Percentiles rank a stretch among this genome's conserved stretches.
Conservation (phyloP, 805 yeast genomes). For the Spathaspora girioi region DNA sequence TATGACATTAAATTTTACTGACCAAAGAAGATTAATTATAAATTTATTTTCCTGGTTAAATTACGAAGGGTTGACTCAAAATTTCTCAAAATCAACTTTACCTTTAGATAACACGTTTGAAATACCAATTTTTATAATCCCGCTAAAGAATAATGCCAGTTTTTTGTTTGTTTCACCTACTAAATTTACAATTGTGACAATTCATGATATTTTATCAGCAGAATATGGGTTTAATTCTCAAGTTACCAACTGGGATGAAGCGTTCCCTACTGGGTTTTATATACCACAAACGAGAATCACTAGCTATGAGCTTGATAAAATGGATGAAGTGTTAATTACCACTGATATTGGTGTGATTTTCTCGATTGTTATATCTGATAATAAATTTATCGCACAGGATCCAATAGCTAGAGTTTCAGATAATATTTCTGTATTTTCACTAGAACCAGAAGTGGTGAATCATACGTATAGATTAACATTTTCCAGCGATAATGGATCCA, state of each 20-base stretch:
- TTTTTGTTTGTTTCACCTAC: constrained; percentile 37
- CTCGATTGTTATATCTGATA: constrained; percentile 21
- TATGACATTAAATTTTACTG: constrained; percentile 34
- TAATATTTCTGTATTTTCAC: constrained; percentile 28
- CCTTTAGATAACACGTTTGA: constrained; percentile 38
- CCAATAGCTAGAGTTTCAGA: constrained; percentile 37
- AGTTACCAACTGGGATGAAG: constrained; percentile 13
- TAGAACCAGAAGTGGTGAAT: constrained; percentile 17
- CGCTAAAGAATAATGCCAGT: constrained; percentile 31
- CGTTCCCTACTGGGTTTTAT: constrained; percentile 41
- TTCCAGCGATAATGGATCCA: constrained; percentile 39
- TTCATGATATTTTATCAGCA: constrained; percentile 47
- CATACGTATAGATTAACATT: constrained; percentile 25
- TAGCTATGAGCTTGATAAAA: constrained; percentile 3
- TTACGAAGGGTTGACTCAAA: constrained; percentile 26
- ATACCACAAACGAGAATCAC: constrained; percentile 20
- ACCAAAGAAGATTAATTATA: constrained; percentile 31
- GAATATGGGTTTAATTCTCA: constrained; percentile 30
- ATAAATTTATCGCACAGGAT: constrained; percentile 10
- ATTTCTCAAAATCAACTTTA: constrained; percentile 32
- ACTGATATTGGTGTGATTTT: constrained; percentile 33
- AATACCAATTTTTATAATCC: constrained; percentile 41
- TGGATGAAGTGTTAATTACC: constrained; percentile 29
- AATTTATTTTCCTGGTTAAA: constrained; percentile 40
- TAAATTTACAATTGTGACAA: constrained; percentile 30